A percentile compares a stretch with the other conserved stretches of the same genome.
Evolutionary conservation across 2,329 filamentous ascomycete species (phyloP).

Genomic region (Xylaria sp.): DNA sequence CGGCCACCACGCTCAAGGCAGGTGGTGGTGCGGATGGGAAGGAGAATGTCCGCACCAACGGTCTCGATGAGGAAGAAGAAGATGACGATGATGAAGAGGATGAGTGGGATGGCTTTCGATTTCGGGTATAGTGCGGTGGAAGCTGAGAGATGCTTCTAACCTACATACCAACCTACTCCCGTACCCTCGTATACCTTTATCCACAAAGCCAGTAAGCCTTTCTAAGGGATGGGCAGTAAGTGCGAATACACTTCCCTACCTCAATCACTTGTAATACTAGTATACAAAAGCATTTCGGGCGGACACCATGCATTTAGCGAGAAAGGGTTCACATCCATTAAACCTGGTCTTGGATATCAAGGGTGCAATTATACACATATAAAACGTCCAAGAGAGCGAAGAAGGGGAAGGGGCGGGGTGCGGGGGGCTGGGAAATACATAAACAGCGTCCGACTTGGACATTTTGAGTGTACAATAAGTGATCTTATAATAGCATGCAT

Average conservation of each 20-base stretch:
- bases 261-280: slow-evolving; percentile 26
- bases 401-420: too few species aligned
- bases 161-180: background rate
- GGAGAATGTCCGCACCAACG: slow-evolving; percentile 49
- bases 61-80: slow-evolving; percentile 54
- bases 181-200: too few species aligned
- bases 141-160: slow-evolving; percentile 1
- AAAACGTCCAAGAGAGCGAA: background rate
- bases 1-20: slow-evolving; percentile 37
- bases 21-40: slow-evolving; percentile 49
- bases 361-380: background rate
- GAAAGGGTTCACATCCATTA: background rate
- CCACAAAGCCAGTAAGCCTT: background rate
- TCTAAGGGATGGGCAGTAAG: background rate
- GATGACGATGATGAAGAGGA: slow-evolving; percentile 62
- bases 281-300: slow-evolving; percentile 22
- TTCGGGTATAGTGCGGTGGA: slow-evolving; percentile 49
- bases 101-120: slow-evolving; percentile 71
- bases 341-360: background rate
- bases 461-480: slow-evolving; percentile 13
- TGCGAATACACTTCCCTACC: background rate
- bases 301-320: slow-evolving; percentile 18
- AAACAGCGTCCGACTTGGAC: background rate
- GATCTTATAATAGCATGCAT: slow-evolving; percentile 6
- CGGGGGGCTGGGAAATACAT: background rate